A percentile compares a stretch with the other conserved stretches of the same genome.
Conservation (phyloP, 768 basidiomycete species). For the Amanita jacksonii region DNA sequence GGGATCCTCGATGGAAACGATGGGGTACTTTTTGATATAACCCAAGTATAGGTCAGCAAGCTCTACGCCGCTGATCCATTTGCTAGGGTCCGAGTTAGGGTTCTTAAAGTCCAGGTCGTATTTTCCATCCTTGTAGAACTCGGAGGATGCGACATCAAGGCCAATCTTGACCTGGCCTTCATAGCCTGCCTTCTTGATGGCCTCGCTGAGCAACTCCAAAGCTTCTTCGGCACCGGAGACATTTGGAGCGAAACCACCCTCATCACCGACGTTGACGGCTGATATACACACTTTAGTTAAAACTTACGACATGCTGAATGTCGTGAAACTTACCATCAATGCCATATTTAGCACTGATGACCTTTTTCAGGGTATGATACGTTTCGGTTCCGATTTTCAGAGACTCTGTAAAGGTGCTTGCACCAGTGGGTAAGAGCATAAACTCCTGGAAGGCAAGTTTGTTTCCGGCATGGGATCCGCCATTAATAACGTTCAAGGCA, state of each 20-base stretch:
- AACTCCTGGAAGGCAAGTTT: constrained; percentile 99
- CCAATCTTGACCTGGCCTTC: constrained; percentile 99
- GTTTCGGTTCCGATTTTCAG: constrained; percentile 99
- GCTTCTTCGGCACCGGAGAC: constrained; percentile 96
- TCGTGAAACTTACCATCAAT: constrained; percentile 66
- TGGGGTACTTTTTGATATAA: constrained; percentile 90
- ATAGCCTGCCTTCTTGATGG: constrained; percentile 97
- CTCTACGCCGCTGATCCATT: constrained; percentile 89
- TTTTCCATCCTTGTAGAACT: constrained; percentile 99
- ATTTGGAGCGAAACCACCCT: constrained; percentile 99
- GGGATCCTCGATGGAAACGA: constrained; percentile 93
- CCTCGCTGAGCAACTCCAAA: constrained; percentile 89
- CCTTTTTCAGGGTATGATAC: constrained; percentile 97
- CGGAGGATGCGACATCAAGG: constrained; percentile 96
- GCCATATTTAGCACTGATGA: constrained; percentile 98
- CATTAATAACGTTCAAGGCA: constrained; percentile 99
- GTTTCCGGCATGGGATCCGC: constrained; percentile 99
- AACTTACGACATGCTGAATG: constrained; percentile 5
- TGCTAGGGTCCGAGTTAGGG: constrained; percentile 95
- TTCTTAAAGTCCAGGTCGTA: constrained; percentile 99
- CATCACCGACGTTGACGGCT: constrained; percentile 99
- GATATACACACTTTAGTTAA: constrained; percentile 9
- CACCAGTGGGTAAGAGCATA: constrained; percentile 97
- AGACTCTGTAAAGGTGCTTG: constrained; percentile 85
- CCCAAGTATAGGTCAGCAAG: constrained; percentile 87